Conservation (phyloP, 176 grass and related monocot species). For the Cenchrus fungigraminus region DNA sequence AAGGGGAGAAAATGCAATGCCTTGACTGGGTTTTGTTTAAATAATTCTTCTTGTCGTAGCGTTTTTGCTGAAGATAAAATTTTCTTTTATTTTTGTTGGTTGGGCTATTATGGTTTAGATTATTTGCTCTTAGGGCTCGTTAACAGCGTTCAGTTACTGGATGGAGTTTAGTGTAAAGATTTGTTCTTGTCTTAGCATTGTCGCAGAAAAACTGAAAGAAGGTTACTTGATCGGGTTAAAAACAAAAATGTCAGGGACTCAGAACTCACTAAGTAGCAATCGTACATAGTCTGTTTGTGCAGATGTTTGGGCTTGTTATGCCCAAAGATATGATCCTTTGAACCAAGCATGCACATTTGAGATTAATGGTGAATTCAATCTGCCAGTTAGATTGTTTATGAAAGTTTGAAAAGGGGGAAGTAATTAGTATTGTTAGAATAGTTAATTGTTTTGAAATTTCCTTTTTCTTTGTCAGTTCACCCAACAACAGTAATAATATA, state of each 20-base stretch:
- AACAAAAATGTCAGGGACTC: neutral
- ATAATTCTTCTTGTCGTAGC: neutral
- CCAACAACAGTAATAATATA: neutral
- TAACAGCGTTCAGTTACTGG: neutral
- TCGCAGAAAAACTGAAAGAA: neutral
- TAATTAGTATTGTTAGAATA: slow-evolving; percentile 3
- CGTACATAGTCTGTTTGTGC: neutral
- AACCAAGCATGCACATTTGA: neutral
- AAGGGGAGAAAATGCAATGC: neutral
- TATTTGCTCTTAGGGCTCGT: neutral
- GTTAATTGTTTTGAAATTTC: neutral
- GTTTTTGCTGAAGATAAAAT: neutral
- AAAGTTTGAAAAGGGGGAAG: neutral
- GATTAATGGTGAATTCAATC: neutral
- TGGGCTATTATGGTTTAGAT: neutral
- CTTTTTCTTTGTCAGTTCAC: neutral
- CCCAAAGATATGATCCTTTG: slow-evolving; percentile 22
- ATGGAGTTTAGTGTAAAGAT: neutral
- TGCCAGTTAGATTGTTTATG: neutral
- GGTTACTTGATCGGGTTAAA: neutral
- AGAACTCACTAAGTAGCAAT: neutral
- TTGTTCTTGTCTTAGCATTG: slow-evolving; percentile 25
- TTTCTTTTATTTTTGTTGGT: neutral
- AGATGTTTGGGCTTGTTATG: neutral
- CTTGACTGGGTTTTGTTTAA: neutral